Conservation (phyloP, 192 early-diverging fungal species). For the Lobulomyces angularis region DNA sequence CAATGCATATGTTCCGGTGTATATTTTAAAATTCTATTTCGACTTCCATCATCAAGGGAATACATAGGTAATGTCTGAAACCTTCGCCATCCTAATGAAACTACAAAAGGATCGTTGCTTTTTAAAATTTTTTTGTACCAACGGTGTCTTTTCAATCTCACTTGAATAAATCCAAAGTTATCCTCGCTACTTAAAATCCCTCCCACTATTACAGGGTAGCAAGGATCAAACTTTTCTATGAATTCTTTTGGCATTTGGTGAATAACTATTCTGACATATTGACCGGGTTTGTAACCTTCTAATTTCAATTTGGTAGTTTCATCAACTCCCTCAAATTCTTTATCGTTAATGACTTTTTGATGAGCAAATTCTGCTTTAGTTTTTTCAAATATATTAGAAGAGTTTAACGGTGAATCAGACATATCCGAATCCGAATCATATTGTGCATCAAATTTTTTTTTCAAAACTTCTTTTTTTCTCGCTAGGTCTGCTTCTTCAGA, state of each 20-base stretch:
- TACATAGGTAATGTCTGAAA: slow-evolving; percentile 95
- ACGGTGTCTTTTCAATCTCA: slow-evolving; percentile 94
- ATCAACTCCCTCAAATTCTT: slow-evolving; percentile 81
- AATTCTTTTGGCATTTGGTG: slow-evolving; percentile 91
- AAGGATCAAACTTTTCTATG: slow-evolving; percentile 79
- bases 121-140: slow-evolving; percentile 94
- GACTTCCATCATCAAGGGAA: slow-evolving; percentile 79
- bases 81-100: slow-evolving; percentile 95
- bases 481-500: slow-evolving; percentile 38
- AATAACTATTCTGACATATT: slow-evolving; percentile 84
- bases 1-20: slow-evolving; percentile 99
- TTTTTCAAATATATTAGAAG: slow-evolving; percentile 74
- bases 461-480: slow-evolving; percentile 76
- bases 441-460: slow-evolving; percentile 86
- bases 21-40: slow-evolving; percentile 98
- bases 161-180: slow-evolving; percentile 86
- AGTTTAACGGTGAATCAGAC: slow-evolving; percentile 50
- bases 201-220: slow-evolving; percentile 83
- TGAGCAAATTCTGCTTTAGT: slow-evolving; percentile 78
- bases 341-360: slow-evolving; percentile 69
- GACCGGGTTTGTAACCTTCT: slow-evolving; percentile 86
- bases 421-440: slow-evolving; percentile 49
- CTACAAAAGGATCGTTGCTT: slow-evolving; percentile 93
- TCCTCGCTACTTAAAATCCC: slow-evolving; percentile 81
- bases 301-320: slow-evolving; percentile 58